Base-by-base conservation (phyloP, 768 basidiomycete genomes). In the Macrolepiota dolichaula region DNA sequence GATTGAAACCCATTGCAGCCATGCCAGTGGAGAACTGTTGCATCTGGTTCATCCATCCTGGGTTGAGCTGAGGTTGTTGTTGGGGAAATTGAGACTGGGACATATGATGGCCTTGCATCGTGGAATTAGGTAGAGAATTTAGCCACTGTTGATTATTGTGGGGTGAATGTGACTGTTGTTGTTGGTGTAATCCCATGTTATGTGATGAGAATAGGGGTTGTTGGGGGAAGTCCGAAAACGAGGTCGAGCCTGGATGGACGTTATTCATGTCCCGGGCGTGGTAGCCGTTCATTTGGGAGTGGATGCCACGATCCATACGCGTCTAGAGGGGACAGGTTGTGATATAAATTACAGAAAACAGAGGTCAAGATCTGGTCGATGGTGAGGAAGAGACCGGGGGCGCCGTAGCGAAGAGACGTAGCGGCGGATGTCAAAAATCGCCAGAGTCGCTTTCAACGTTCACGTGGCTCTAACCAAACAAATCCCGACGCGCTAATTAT, bases 21-120 rank as follows among this genome's bases (percentile, higher is more conserved):
- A 82, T 72, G 36, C 67, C 67, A 51, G 66, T 70, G 6, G 69
- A 67, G 66, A 75, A 70, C 35, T 68, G 70, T 40, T 73, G 74
- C 62, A 76, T 64, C 57, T 76, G 75, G 62, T 72, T 74, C 27
- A 68, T 29, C 75, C 74, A 78, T 5, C 68, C 66, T 47, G 71
- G 73, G 54, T 73, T 72, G 63, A 72, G 73, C 32, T 70, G 69
- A 46, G 76, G 72, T 17, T 70, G 72, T 56, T 75, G 73, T 38
- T 69, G 75, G 51, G 73, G 68, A 12, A 71, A 61, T 5, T 61
- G 59, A 42, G 51, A 27, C 4, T 52, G 50, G 58, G 58, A 37
- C 1, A 47, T 35, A n/a, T 54, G 53, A 11, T 32, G 52, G 22
- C 37, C 49, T 5, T 19, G 59, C 44, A 61, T 54, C 9, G 42